Evolutionary conservation across 2,329 filamentous ascomycete genomes (phyloP), one percentile per base, ranked within the genome.

Genomic region (Macrophomina pseudophaseolina): DNA sequence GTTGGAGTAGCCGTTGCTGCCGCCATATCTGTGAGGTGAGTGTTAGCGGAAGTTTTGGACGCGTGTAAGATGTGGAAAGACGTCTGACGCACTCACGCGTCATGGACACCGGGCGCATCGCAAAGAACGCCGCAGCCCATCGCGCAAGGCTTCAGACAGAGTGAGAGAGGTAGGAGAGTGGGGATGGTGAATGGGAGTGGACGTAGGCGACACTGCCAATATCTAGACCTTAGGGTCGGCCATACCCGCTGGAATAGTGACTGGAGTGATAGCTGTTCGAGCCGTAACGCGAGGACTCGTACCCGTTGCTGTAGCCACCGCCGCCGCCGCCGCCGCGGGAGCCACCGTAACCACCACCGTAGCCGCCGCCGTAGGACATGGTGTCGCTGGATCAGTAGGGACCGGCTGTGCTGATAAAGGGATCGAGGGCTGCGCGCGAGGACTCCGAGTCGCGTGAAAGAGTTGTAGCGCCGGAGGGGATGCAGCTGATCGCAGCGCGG

Each of bases 321-420:
- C 23, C 83, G 70, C 80, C 80, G 71, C 80, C 77, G 70, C 84
- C 83, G 69, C 83, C 80, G 71, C 81, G 79, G 71, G 73, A 75
- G 63, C 82, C 80, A 66, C 76, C 76, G 69, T 73, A 75, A 68
- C 81, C 78, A 66, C 83, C 85, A 67, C 76, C 74, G 69, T 75
- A 74, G 66, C 78, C 76, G 67, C 78, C 77, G 75, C 88, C 85
- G 87, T 92, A 91, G 81, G 90, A 91, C 90, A 92, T 92, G 77
- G 75, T 86, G 76, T 49, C 40, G 62, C 54, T 67, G 68, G 70
- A 72, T 74, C 71, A 71, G 76, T 77, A 74, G 71, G 66, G 73
- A 76, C 75, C 68, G 74, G 63, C 70, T 73, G 71, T 70, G 69
- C 69, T 70, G 44, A 60, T 52, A 66, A 63, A 63, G 65, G 63